Percentiles rank a stretch among this genome's conserved stretches.
Conservation (phyloP, 2,329 filamentous ascomycete species). For the Fonsecaea pugnacius region DNA sequence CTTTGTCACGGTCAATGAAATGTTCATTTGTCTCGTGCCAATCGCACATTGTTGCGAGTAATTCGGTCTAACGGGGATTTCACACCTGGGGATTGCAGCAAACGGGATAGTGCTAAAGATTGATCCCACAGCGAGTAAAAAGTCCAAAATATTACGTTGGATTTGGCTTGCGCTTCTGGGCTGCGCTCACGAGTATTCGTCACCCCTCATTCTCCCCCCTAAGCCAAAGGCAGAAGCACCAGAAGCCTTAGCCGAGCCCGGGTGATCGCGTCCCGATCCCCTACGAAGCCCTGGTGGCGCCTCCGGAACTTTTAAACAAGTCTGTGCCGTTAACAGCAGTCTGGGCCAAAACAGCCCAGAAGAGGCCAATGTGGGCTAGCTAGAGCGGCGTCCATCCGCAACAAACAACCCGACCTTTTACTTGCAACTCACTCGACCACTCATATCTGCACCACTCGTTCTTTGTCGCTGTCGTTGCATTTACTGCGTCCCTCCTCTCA, state of each 20-base stretch:
- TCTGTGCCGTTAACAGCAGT: conserved; percentile 4
- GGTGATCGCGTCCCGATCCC: conserved; percentile 4
- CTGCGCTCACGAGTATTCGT: background rate
- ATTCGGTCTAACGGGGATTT: background rate
- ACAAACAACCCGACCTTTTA: conserved; percentile 1
- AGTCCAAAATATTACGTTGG: conserved; percentile 23
- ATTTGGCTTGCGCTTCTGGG: conserved; percentile 15
- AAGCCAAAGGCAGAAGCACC: background rate
- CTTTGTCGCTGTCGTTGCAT: background rate
- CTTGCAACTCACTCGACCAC: background rate
- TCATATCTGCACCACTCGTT: background rate
- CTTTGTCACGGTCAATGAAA: background rate
- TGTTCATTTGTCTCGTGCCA: background rate
- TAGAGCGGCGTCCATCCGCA: conserved; percentile 2
- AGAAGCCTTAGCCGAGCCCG: conserved; percentile 5
- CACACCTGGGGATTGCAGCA: background rate
- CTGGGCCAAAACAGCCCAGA: conserved; percentile 2
- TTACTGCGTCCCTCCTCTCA: background rate
- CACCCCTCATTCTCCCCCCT: background rate
- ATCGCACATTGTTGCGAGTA: background rate
- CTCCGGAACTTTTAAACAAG: background rate
- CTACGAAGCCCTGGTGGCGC: background rate
- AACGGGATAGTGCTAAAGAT: background rate
- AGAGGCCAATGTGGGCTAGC: background rate
- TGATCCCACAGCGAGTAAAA: background rate